These are phyloP conservation scores for Themeda triandra DNA, from an alignment of 176 grass and related monocot genomes.

Conservation along the genomic window DNA sequence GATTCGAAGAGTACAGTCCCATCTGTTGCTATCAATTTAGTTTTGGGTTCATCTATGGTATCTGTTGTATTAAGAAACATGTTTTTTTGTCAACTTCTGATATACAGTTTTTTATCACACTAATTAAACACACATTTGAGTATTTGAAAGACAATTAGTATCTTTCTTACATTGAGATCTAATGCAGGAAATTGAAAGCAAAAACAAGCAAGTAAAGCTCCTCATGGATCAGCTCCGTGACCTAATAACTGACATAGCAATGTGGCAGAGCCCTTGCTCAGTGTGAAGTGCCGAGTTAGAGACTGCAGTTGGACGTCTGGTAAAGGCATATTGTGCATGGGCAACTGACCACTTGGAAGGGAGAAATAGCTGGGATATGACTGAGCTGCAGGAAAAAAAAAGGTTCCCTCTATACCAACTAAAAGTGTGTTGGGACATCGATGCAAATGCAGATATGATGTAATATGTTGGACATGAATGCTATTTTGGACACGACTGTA, in stretches of 20 bases:
- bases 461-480: not conserved
- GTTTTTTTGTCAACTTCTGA: not conserved
- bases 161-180: slow-evolving; percentile 24
- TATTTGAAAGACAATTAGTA: not conserved
- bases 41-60: not conserved
- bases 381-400: not conserved
- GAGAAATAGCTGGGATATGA: not conserved
- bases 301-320: not conserved
- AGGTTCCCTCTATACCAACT: not conserved
- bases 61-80: not conserved
- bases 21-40: not conserved
- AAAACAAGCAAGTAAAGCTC: slow-evolving; percentile 76
- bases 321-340: not conserved
- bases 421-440: not conserved
- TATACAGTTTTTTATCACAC: not conserved
- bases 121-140: not conserved
- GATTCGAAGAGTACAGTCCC: not conserved
- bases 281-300: slow-evolving; percentile 27
- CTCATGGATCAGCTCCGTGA: slow-evolving; percentile 76
- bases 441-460: not conserved
- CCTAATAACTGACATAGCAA: slow-evolving; percentile 84
- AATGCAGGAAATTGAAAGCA: slow-evolving; percentile 85
- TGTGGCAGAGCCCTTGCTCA: slow-evolving; percentile 91
- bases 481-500: not conserved
- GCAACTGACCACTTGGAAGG: not conserved